A percentile compares a stretch with the other conserved stretches of the same genome.
Evolutionary conservation across 1,284 basidiomycete species (phyloP).

Genomic region (Ceratobasidium sp.): DNA sequence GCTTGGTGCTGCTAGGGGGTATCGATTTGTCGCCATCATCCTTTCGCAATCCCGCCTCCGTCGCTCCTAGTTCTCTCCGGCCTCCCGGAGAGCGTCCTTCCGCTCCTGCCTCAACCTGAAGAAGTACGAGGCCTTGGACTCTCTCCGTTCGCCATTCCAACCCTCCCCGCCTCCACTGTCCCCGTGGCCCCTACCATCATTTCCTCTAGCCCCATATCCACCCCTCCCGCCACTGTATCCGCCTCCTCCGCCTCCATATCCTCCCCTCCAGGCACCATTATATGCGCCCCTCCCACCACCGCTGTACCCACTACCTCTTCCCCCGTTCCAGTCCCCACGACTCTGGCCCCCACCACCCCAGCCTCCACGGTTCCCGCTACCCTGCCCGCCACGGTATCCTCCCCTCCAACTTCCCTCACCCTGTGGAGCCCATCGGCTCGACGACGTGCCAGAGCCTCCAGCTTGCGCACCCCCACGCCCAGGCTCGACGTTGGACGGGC

Average conservation of each 20-base stretch:
- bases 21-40: background rate
- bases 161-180: background rate
- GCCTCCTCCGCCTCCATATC: too few relatives aligned
- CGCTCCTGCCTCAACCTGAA: background rate
- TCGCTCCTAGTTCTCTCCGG: background rate
- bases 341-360: background rate
- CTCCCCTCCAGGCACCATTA: too few relatives aligned
- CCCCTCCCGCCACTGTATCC: background rate
- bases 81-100: background rate
- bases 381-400: background rate
- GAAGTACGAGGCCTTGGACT: background rate
- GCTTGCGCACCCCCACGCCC: background rate
- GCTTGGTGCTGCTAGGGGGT: constrained; percentile 5
- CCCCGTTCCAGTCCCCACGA: background rate
- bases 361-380: background rate
- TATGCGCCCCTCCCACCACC: background rate
- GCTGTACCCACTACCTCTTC: background rate
- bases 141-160: background rate
- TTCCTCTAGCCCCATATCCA: background rate
- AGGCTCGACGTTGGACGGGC: background rate
- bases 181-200: background rate
- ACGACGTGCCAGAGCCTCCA: background rate
- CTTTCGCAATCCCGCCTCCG: background rate
- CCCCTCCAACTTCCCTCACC: background rate
- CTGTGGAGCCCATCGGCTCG: background rate